Base-by-base conservation (phyloP, 345 rosid genomes). In the Citrus glauca region DNA sequence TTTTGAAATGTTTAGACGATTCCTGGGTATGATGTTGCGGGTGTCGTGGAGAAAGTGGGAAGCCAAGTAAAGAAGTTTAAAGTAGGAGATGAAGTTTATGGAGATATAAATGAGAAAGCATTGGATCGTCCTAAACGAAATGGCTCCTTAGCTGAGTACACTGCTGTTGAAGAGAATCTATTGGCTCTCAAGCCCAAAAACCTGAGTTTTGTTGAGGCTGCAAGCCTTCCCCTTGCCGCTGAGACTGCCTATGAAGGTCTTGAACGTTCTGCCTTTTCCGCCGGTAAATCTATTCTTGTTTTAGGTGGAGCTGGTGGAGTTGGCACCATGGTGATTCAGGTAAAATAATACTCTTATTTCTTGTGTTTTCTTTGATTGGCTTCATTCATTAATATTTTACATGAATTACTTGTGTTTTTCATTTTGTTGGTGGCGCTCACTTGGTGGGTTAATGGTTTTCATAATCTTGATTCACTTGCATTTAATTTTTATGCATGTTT, bases 291-390 rank as follows among this genome's bases (percentile, higher is more conserved):
- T 0, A 87, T 95, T 80, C 97, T 95, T 57, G 91, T 95, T 74
- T 82, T 95, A 69, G 90, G 90, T 59, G 98, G 98, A 28, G 88
- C 98, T 33, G 99, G 99, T 59, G 98, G 99, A 61, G 98, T 95
- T 85, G 99, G 99, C 76, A 93, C 96, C 86, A 85, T 95, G 20
- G 97, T 83, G 78, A 92, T 95, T 87, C 99, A 95, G 97, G 99
- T 93, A 67, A 11, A 9, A 25, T 95, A 67, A 59, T 45, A 33
- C 3, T 2, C 0, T 64, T 13, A 0, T 30, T 2, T 32, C 33
- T 32, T 3, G 3, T 8, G 7, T 7, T 22, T 14, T 2, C 33
- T 64, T 63, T 63, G 17, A 1, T 27, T 28, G 30, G 35, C 16
- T 27, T 1, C 20, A 27, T 27, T 11, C 20, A 28, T 27, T 11